These are phyloP conservation scores for Podaxis sp. DNA, from an alignment of 768 basidiomycete genomes.

Conservation along the genomic window DNA sequence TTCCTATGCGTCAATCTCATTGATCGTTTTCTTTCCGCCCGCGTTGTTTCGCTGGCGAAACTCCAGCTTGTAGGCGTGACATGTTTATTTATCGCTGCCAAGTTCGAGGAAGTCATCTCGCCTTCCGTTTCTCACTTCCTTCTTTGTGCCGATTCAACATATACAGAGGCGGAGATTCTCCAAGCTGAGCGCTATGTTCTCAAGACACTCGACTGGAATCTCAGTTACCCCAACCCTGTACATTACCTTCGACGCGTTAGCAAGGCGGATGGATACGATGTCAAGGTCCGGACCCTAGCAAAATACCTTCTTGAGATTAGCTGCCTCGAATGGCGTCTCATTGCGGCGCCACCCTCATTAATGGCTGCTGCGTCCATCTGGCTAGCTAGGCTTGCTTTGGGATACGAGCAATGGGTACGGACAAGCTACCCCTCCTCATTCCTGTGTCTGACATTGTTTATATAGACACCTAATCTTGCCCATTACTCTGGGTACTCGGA, in stretches of 20 bases:
- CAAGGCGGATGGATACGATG: constrained; percentile 96
- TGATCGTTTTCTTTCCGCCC: constrained; percentile 75
- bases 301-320: constrained; percentile 95
- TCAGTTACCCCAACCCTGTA: constrained; percentile 92
- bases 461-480: constrained; percentile 76
- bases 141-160: constrained; percentile 79
- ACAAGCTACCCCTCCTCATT: background rate
- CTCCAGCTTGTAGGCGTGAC: constrained; percentile 95
- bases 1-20: constrained; percentile 95
- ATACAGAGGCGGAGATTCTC: constrained; percentile 75
- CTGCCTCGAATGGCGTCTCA: constrained; percentile 82
- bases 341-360: constrained; percentile 79
- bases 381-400: constrained; percentile 82
- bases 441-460: constrained; percentile 7
- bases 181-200: constrained; percentile 86
- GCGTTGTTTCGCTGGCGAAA: constrained; percentile 84
- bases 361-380: constrained; percentile 89
- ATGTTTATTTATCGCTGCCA: constrained; percentile 90
- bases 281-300: constrained; percentile 85
- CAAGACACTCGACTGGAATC: constrained; percentile 89
- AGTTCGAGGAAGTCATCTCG: constrained; percentile 94
- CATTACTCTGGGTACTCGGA: constrained; percentile 95
- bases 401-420: constrained; percentile 86
- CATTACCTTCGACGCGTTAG: constrained; percentile 89
- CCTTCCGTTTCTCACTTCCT: constrained; percentile 91